A percentile compares a stretch with the other conserved stretches of the same genome.
Evolutionary conservation across 805 yeast genomes (phyloP).

Genomic region (Candida succiphila): DNA sequence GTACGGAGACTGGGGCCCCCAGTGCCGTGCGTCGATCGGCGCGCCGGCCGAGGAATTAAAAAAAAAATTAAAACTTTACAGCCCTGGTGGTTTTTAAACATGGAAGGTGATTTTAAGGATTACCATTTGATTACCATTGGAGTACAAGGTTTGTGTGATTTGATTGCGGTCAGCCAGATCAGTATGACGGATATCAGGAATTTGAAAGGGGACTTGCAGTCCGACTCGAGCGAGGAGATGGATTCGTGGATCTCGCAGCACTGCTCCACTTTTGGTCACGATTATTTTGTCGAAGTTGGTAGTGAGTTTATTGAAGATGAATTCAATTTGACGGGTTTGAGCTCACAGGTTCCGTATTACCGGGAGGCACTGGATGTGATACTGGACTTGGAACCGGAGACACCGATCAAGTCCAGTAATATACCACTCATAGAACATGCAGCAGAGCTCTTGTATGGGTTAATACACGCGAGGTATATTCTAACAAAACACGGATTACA

Average conservation of each 20-base stretch:
- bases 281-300: conserved; percentile 85
- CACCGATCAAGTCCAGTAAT: conserved; percentile 49
- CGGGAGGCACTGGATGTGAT: conserved; percentile 87
- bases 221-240: conserved; percentile 35
- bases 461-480: conserved; percentile 88
- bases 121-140: too few relatives aligned
- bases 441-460: conserved; percentile 87
- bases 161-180: too few relatives aligned
- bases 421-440: conserved; percentile 76
- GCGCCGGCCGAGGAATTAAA: too few relatives aligned
- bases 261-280: conserved; percentile 73
- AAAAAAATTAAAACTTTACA: too few relatives aligned
- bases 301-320: conserved; percentile 95
- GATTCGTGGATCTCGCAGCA: conserved; percentile 80
- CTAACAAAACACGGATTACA: conserved; percentile 83
- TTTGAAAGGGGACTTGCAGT: conserved; percentile 13
- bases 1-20: too few relatives aligned
- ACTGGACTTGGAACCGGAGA: conserved; percentile 68
- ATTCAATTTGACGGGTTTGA: conserved; percentile 86
- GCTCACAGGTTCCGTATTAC: conserved; percentile 80
- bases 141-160: too few relatives aligned
- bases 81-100: too few relatives aligned
- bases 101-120: too few relatives aligned
- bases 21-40: too few relatives aligned
- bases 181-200: too few relatives aligned